Evolutionary conservation across 768 basidiomycete genomes (phyloP).

Genomic region (Kwoniella heveanensis): DNA sequence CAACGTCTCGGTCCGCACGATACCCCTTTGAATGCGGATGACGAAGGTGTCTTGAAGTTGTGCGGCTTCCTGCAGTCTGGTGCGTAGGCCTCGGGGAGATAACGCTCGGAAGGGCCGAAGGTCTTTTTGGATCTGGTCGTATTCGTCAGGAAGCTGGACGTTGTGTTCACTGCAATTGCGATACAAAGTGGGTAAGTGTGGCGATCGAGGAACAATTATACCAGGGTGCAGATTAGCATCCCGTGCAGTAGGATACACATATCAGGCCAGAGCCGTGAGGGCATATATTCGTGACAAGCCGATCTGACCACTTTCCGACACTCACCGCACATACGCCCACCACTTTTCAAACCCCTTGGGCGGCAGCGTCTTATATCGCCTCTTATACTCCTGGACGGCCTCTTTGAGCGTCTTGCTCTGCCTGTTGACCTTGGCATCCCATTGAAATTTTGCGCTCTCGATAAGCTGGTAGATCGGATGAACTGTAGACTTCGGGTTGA

Average conservation of each 20-base stretch:
- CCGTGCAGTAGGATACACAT: too few relatives aligned
- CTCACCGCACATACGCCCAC: constrained; percentile 51
- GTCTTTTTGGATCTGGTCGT: constrained; percentile 36
- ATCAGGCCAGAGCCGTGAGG: too few relatives aligned
- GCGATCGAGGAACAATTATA: not conserved
- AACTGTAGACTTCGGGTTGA: constrained; percentile 39
- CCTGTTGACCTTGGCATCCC: constrained; percentile 51
- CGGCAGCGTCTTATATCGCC: constrained; percentile 50
- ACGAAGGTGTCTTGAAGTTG: constrained; percentile 26
- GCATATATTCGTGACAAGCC: too few relatives aligned
- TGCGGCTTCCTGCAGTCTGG: constrained; percentile 15
- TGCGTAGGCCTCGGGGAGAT: constrained; percentile 21
- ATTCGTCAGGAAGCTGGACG: constrained; percentile 37
- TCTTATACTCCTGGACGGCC: constrained; percentile 58
- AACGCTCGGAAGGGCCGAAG: constrained; percentile 28
- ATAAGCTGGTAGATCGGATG: constrained; percentile 56
- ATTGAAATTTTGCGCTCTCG: constrained; percentile 38
- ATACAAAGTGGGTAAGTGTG: not conserved
- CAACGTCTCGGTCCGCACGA: constrained; percentile 13
- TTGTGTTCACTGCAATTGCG: constrained; percentile 22
- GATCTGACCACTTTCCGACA: not conserved
- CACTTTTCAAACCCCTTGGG: constrained; percentile 61
- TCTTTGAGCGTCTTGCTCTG: constrained; percentile 58
- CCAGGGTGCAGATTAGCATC: too few relatives aligned
- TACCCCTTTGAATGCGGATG: constrained; percentile 22